Evolutionary conservation across 305 asterid genomes (phyloP).

Genomic region (Fraxinus angustifolia): DNA sequence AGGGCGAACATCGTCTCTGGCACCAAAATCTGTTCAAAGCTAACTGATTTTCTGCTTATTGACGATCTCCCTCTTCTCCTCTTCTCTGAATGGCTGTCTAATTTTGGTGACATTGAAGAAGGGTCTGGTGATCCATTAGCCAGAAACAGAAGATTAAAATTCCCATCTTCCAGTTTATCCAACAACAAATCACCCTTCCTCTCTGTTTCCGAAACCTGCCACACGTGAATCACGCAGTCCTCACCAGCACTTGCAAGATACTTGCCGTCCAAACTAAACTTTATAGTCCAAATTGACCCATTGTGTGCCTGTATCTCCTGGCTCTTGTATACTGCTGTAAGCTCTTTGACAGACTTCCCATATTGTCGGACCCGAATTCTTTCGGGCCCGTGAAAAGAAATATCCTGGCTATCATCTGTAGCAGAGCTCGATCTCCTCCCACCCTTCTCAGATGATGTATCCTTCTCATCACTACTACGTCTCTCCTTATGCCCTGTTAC

Average conservation of each 20-base stretch:
- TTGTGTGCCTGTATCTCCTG: constrained; percentile 94
- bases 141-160: constrained; percentile 61
- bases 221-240: constrained; percentile 90
- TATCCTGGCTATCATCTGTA: constrained; percentile 96
- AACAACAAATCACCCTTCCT: constrained; percentile 76
- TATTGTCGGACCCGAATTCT: constrained; percentile 83
- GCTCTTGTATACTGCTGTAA: constrained; percentile 75
- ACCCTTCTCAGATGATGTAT: constrained; percentile 93
- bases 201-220: constrained; percentile 85
- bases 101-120: constrained; percentile 59
- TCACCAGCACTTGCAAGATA: constrained; percentile 99
- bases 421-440: constrained; percentile 99
- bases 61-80: constrained; percentile 88
- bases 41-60: constrained; percentile 73
- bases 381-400: constrained; percentile 83
- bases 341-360: constrained; percentile 86
- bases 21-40: constrained; percentile 76
- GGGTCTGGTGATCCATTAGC: constrained; percentile 91
- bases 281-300: constrained; percentile 94
- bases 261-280: constrained; percentile 95
- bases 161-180: constrained; percentile 84
- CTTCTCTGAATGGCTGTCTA: constrained; percentile 70
- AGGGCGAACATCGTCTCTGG: constrained; percentile 84
- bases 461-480: constrained; percentile 92
- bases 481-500: constrained; percentile 71